Conservation (phyloP, 2,329 filamentous ascomycete species). For the Calonectria henricotiae region DNA sequence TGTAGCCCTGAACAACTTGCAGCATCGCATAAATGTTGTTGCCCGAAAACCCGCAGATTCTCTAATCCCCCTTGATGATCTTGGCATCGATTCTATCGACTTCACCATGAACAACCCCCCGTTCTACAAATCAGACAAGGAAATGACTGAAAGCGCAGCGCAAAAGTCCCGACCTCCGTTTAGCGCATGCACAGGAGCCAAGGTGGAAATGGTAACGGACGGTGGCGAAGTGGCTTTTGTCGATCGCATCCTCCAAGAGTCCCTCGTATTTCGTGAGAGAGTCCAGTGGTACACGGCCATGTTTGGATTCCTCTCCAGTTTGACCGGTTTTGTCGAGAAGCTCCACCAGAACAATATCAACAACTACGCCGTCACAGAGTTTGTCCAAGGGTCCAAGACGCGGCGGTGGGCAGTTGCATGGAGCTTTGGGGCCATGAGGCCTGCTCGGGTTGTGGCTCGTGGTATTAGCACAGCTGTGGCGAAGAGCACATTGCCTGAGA, state of each 20-base stretch:
- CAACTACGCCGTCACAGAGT: slow-evolving; percentile 88
- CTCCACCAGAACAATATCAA: slow-evolving; percentile 72
- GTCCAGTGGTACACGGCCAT: slow-evolving; percentile 94
- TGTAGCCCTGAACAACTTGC: slow-evolving; percentile 76
- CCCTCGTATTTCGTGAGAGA: slow-evolving; percentile 70
- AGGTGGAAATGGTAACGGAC: slow-evolving; percentile 86
- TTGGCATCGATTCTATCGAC: slow-evolving; percentile 72
- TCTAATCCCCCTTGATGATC: slow-evolving; percentile 76
- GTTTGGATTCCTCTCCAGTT: slow-evolving; percentile 85
- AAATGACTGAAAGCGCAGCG: slow-evolving; percentile 77
- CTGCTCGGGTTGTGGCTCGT: slow-evolving; percentile 66
- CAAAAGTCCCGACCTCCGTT: slow-evolving; percentile 79
- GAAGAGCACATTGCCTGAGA: slow-evolving; percentile 64
- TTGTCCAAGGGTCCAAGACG: slow-evolving; percentile 85
- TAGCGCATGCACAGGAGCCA: slow-evolving; percentile 83
- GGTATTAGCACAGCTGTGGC: slow-evolving; percentile 61
- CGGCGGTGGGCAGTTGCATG: slow-evolving; percentile 90
- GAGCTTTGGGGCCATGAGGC: slow-evolving; percentile 82
- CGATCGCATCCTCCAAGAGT: slow-evolving; percentile 79
- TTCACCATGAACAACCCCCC: slow-evolving; percentile 97
- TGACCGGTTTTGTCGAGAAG: slow-evolving; percentile 74
- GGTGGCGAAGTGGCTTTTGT: slow-evolving; percentile 88
- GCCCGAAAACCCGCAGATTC: slow-evolving; percentile 66
- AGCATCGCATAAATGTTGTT: slow-evolving; percentile 76
- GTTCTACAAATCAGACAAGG: slow-evolving; percentile 85